Evolutionary conservation across 2,329 filamentous ascomycete genomes (phyloP).

Genomic region (Ustilaginoidea virens): DNA sequence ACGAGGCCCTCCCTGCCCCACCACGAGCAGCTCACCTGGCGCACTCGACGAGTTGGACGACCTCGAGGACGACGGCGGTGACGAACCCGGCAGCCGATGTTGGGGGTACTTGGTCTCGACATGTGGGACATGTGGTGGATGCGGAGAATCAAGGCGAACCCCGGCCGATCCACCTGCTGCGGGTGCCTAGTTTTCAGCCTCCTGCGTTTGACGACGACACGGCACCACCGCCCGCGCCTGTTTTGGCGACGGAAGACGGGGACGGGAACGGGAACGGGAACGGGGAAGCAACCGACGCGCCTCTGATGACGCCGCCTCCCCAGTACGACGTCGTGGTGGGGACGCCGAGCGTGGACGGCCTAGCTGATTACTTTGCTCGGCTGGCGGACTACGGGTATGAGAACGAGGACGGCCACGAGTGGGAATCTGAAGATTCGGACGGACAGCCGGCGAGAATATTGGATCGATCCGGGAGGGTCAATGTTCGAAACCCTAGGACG

Average conservation of each 20-base stretch:
- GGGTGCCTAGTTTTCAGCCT: slow-evolving; percentile 74
- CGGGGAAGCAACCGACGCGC: slow-evolving; percentile 7
- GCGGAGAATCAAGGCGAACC: slow-evolving; percentile 16
- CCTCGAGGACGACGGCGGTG: too few relatives aligned
- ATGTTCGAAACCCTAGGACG: slow-evolving; percentile 40
- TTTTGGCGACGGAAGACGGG: slow-evolving; percentile 10
- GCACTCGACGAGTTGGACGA: slow-evolving; percentile 7
- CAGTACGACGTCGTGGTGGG: slow-evolving; percentile 70
- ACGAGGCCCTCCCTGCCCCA: slow-evolving; percentile 23
- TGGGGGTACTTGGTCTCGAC: slow-evolving; percentile 8
- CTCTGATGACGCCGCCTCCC: slow-evolving; percentile 63
- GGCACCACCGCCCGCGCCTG: slow-evolving; percentile 18
- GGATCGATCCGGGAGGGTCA: slow-evolving; percentile 38
- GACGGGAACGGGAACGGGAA: slow-evolving; percentile 7
- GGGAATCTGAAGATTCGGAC: slow-evolving; percentile 23
- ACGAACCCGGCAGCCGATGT: slow-evolving; percentile 16
- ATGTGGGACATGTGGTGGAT: slow-evolving; percentile 3
- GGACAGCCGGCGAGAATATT: slow-evolving; percentile 29
- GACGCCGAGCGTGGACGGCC: slow-evolving; percentile 46
- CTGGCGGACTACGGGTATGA: slow-evolving; percentile 53
- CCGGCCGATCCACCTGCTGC: slow-evolving; percentile 71
- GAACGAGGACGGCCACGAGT: slow-evolving; percentile 21
- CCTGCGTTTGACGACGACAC: slow-evolving; percentile 70
- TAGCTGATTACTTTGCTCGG: slow-evolving; percentile 79
- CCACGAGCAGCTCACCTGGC: slow-evolving; percentile 44